A percentile compares a stretch with the other conserved stretches of the same genome.
phyloP scores from a whole-genome alignment of 805 yeast species.

The Starmerella powellii region DNA sequence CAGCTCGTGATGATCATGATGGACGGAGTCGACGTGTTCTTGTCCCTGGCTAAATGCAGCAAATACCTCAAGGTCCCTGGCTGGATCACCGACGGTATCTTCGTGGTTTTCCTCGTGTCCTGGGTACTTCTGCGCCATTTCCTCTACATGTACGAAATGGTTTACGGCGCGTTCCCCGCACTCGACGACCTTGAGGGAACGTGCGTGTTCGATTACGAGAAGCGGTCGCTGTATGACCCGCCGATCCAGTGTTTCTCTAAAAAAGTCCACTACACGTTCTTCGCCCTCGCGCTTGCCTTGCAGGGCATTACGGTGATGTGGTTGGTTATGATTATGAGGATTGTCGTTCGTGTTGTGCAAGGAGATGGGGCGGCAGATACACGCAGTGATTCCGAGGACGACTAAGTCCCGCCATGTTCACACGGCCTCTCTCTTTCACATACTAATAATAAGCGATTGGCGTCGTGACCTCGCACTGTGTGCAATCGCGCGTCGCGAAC shows the following conservation, averaged over 20 bases:
- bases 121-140: conserved; percentile 72
- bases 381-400: conserved; percentile 69
- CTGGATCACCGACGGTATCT: conserved; percentile 51
- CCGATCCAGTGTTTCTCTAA: conserved; percentile 29
- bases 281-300: conserved; percentile 47
- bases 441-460: background rate
- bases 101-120: conserved; percentile 48
- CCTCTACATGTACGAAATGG: conserved; percentile 53
- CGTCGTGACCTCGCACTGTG: too few relatives aligned
- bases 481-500: too few relatives aligned
- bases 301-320: conserved; percentile 58
- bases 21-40: conserved; percentile 70
- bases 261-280: conserved; percentile 34
- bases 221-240: conserved; percentile 7
- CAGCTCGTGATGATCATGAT: conserved; percentile 63
- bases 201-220: conserved; percentile 24
- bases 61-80: conserved; percentile 53
- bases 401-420: too few relatives aligned
- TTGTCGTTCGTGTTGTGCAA: conserved; percentile 53
- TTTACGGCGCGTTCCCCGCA: conserved; percentile 43
- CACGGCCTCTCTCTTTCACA: too few relatives aligned
- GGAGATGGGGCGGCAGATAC: conserved; percentile 79
- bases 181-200: conserved; percentile 28
- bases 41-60: conserved; percentile 63
- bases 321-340: conserved; percentile 62